Conservation (phyloP, 441 rosid species). For the Populus hybrid region DNA sequence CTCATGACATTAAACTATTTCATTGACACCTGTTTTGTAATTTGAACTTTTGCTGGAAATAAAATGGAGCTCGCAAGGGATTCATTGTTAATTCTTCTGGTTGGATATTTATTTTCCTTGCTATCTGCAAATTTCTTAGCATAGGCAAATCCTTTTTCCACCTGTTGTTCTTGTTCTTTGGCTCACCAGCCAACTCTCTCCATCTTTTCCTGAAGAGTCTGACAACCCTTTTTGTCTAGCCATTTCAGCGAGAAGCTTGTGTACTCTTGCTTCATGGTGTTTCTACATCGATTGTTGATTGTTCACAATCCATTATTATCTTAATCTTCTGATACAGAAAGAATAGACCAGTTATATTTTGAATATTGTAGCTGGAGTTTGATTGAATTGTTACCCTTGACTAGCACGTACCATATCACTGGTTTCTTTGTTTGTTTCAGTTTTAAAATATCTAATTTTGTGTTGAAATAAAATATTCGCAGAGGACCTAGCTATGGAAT, state of each 20-base stretch:
- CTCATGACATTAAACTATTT: neutral
- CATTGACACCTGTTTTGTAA: neutral
- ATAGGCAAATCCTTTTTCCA: neutral
- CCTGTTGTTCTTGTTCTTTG: neutral
- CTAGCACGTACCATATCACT: neutral
- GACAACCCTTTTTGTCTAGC: neutral
- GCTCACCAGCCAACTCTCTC: neutral
- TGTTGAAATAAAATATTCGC: neutral
- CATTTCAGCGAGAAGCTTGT: neutral
- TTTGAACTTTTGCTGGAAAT: neutral
- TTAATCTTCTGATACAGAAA: neutral
- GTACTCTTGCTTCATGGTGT: neutral
- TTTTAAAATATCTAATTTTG: neutral
- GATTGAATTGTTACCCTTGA: slow-evolving; percentile 1
- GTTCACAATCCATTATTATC: neutral
- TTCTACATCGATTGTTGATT: neutral
- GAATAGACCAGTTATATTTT: neutral
- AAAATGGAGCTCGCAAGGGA: neutral
- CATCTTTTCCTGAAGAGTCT: neutral
- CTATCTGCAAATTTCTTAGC: neutral
- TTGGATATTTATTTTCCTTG: neutral
- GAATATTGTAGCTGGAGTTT: neutral
- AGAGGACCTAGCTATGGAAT: neutral
- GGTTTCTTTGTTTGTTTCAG: neutral
- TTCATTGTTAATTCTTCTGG: neutral